Base-by-base conservation (phyloP, 176 grass and related monocot species). In the Oryza glumipatula region DNA sequence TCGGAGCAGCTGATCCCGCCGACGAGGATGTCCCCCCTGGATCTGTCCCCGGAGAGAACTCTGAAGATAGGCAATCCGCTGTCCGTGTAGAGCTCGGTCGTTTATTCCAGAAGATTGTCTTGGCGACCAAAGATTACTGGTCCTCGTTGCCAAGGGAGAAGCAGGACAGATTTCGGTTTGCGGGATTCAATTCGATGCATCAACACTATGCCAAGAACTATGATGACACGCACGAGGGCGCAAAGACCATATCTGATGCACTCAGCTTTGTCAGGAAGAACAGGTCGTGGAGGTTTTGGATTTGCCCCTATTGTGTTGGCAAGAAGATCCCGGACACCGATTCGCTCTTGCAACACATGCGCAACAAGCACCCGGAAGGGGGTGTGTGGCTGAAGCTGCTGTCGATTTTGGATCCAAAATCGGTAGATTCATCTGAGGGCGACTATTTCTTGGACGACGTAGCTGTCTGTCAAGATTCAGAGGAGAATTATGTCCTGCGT, bases 191-290 rank as follows among this genome's bases (percentile, higher is more conserved):
- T 71, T 3, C 17, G 35, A 19, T 71, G 19, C 38, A 6, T 44
- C 11, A 23, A 21, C 21, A 44, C 19, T 71, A n/a, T 38, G 5
- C 36, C 36, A 38, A 38, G 36, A 38, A 38, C 36, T 38, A 38
- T 7, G 36, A 38, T 38, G 36, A 5, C 36, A 38, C 36, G 16
- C 17, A 68, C 32, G 14, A 16, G 5, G 68, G 19, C 6, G 38
- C 36, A 44, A 44, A 19, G 19, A 77, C 33, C 75, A 77, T 77
- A 64, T 43, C 75, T 64, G 75, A 77, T 43, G 54, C 75, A 38
- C 19, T 61, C 1, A 22, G 38, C 39, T 72, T 45, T 22, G 19
- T 72, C 38, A 72, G 45, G 38, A 72, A 45, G 22, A 21, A 23
- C 38, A 45, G 21, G 35, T 72, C 69, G 13, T 72, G 69, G 69